phyloP scores from a whole-genome alignment of 2,329 filamentous ascomycete species.

The Diaporthe vaccinii region DNA sequence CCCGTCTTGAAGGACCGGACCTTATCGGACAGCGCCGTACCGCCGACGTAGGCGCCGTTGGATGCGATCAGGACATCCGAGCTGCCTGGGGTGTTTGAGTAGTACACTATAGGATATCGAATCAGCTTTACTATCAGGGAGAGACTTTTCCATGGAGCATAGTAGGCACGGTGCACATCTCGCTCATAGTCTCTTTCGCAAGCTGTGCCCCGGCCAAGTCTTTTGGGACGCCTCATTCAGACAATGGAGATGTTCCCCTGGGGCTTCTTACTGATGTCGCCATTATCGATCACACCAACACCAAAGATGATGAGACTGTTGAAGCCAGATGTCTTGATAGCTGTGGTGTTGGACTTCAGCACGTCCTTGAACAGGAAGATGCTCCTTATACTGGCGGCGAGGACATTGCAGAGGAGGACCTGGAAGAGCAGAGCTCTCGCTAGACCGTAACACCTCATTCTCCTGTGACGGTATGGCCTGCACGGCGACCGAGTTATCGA shows the following conservation, averaged over 20 bases:
- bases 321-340: conserved; percentile 57
- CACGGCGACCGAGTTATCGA: not conserved
- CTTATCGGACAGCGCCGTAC: conserved; percentile 62
- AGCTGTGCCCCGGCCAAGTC: not conserved
- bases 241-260: not conserved
- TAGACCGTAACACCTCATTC: conserved; percentile 5
- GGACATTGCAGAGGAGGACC: conserved; percentile 8
- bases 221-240: not conserved
- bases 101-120: conserved; percentile 50
- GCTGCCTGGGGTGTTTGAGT: conserved; percentile 57
- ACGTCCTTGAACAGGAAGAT: conserved; percentile 60
- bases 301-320: conserved; percentile 60
- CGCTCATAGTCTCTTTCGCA: not conserved
- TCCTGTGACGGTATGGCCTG: not conserved
- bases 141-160: not conserved
- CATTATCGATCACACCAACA: conserved; percentile 57
- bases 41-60: conserved; percentile 60
- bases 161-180: too few species aligned
- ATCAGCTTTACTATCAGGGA: not conserved
- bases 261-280: conserved; percentile 52
- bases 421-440: conserved; percentile 27
- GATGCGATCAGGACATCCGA: conserved; percentile 54
- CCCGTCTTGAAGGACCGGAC: conserved; percentile 56
- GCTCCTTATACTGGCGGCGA: conserved; percentile 40
- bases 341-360: conserved; percentile 58